phyloP scores from a whole-genome alignment of 192 early-diverging fungal species.

The Podila verticillata region DNA sequence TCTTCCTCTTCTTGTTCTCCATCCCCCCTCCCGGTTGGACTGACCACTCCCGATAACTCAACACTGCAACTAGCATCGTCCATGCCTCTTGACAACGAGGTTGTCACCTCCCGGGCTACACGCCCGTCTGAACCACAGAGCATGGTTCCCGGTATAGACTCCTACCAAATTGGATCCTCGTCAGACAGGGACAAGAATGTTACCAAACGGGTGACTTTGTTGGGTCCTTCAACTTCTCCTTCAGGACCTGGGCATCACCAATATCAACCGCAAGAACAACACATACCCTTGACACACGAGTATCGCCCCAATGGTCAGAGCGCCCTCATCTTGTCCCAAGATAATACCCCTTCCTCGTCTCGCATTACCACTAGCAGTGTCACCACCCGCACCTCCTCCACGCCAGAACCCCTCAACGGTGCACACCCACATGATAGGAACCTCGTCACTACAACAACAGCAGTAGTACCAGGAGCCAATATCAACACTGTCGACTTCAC shows the following conservation, averaged over 20 bases:
- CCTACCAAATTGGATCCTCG: conserved; percentile 2
- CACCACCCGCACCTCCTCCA: conserved; percentile 40
- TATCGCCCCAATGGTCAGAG: conserved; percentile 34
- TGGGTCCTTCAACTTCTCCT: conserved; percentile 29
- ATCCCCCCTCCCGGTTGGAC: conserved; percentile 1
- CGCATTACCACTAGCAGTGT: conserved; percentile 42
- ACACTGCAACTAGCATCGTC: neutral
- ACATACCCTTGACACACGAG: neutral
- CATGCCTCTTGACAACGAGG: neutral
- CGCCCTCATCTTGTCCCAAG: conserved; percentile 50
- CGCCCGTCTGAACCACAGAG: conserved; percentile 17
- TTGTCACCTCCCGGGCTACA: neutral
- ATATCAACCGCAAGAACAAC: conserved; percentile 15
- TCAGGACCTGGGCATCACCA: neutral
- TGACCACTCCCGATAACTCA: neutral
- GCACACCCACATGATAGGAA: conserved; percentile 21
- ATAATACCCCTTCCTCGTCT: conserved; percentile 53
- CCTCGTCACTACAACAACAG: conserved; percentile 1
- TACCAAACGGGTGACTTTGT: conserved; percentile 31
- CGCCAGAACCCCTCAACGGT: conserved; percentile 31
- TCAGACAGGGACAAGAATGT: neutral
- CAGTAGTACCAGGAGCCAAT: neutral
- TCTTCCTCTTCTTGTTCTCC: neutral
- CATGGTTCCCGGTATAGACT: conserved; percentile 18
- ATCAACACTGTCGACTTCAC: conserved; percentile 15